phyloP scores from a whole-genome alignment of 179 eudicot genomes.

The Beta macrorhiza region DNA sequence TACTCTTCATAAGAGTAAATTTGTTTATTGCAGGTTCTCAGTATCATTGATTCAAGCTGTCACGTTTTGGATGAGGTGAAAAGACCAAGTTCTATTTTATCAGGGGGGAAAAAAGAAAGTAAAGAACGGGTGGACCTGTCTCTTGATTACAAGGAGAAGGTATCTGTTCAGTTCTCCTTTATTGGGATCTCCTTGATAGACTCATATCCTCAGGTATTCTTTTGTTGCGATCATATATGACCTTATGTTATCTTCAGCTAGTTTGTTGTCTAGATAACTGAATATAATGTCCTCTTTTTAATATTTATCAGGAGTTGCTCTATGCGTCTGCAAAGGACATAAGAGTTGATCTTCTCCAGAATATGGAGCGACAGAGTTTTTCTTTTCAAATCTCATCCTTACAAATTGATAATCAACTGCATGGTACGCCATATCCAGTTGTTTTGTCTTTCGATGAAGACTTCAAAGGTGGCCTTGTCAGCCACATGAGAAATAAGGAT shows the following conservation, averaged over 20 bases:
- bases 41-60: constrained; percentile 72
- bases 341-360: constrained; percentile 60
- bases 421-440: constrained; percentile 78
- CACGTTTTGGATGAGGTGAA: constrained; percentile 63
- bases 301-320: constrained; percentile 63
- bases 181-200: constrained; percentile 84
- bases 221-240: constrained; percentile 9
- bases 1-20: constrained; percentile 15
- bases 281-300: neutral
- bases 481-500: constrained; percentile 50
- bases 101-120: constrained; percentile 42
- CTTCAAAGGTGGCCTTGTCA: constrained; percentile 37
- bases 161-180: constrained; percentile 62
- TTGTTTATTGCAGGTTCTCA: constrained; percentile 64
- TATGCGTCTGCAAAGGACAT: constrained; percentile 71
- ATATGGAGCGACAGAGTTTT: constrained; percentile 63
- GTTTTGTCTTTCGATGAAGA: constrained; percentile 72
- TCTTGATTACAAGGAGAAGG: constrained; percentile 57
- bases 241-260: constrained; percentile 5
- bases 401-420: constrained; percentile 91
- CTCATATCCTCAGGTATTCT: constrained; percentile 70
- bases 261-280: neutral
- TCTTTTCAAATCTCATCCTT: constrained; percentile 61
- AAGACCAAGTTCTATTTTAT: constrained; percentile 37
- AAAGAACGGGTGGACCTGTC: constrained; percentile 35